Base-by-base conservation (phyloP, 257 asterid species). In the Solanum lycopersicoides region DNA sequence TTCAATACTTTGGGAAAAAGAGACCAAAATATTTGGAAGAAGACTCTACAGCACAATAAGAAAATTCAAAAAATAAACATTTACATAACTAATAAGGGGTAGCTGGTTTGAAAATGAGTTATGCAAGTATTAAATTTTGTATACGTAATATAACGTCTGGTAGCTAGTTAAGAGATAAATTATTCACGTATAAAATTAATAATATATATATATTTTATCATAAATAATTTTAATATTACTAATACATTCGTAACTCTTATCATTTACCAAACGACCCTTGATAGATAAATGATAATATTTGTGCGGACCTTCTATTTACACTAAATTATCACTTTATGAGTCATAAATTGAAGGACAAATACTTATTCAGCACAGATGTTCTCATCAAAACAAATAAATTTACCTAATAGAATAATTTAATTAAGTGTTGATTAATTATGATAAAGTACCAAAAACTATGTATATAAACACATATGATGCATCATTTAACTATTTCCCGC, bases 1-100 rank as follows among this genome's bases (percentile, higher is more conserved):
- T 89, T 87, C 92, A 87, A 86, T 77, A 86, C 88, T 90, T 21
- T 12, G 83, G 69, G 25, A 12, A 18, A 30, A 89, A 39, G 88
- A 21, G 60, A 80, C 15, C 66, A 68, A 28, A 65, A 87, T 56
- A n/a, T 76, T 77, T 35, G 35, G 59, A 76, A 76, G 59, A 76
- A 21, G 35, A 37, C 34, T n/a, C n/a, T 44, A 59, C 35, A 39
- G 7, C 4, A 56, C 66, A 34, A 65, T 47, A 35, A 41, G 23
- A 75, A 74, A 37, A 39, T 37, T 39, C 3, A 12, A 35, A 71
- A 71, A 32, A 34, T 34, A 34, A 71, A 12, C 42, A 71, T 34
- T 66, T 71, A 34, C 14, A 71, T 32, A 71, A 32, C 9, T 53
- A 53, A 16, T 37, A 37, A 3, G 10, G 63, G 10, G 63, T 53